Evolutionary conservation across 495 filamentous ascomycete genomes (phyloP).

Genomic region (Penicillium malachiteum): DNA sequence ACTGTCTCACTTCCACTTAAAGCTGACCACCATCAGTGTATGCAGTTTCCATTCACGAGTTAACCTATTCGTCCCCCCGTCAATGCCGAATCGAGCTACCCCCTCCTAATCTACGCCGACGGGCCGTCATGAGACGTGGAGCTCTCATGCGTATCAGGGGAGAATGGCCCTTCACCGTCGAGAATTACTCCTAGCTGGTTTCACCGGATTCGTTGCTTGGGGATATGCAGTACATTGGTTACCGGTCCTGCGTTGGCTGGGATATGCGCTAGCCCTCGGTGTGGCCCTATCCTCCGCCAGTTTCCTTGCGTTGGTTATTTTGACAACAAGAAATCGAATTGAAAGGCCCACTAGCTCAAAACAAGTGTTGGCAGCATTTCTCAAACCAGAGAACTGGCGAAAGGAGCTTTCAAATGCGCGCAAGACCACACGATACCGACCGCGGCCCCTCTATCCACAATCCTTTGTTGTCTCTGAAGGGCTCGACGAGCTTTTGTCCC

Average conservation of each 20-base stretch:
- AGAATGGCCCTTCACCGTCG: constrained; percentile 76
- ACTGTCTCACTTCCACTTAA: too few relatives aligned
- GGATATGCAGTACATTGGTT: constrained; percentile 76
- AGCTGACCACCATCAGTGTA: too few relatives aligned
- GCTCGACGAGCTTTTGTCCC: constrained; percentile 74
- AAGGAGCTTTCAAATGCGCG: constrained; percentile 63
- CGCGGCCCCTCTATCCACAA: constrained; percentile 67
- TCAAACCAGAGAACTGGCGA: constrained; percentile 62
- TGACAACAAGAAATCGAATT: constrained; percentile 56
- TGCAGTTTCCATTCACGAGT: not conserved
- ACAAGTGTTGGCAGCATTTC: constrained; percentile 54
- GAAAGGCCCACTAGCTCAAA: constrained; percentile 25
- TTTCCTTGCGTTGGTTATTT: constrained; percentile 54
- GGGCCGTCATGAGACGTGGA: constrained; percentile 37
- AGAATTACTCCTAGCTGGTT: constrained; percentile 68
- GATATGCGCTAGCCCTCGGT: constrained; percentile 74
- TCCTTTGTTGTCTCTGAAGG: constrained; percentile 77
- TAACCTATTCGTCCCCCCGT: constrained; percentile 2
- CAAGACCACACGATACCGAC: constrained; percentile 47
- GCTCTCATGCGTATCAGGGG: constrained; percentile 26
- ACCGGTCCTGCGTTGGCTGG: constrained; percentile 74
- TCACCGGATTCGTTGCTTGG: constrained; percentile 81
- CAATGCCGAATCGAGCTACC: constrained; percentile 16
- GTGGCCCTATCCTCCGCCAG: constrained; percentile 52
- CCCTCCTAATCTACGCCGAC: constrained; percentile 21